Evolutionary conservation across 768 basidiomycete species (phyloP).

Genomic region (Punctularia strigosozonata): DNA sequence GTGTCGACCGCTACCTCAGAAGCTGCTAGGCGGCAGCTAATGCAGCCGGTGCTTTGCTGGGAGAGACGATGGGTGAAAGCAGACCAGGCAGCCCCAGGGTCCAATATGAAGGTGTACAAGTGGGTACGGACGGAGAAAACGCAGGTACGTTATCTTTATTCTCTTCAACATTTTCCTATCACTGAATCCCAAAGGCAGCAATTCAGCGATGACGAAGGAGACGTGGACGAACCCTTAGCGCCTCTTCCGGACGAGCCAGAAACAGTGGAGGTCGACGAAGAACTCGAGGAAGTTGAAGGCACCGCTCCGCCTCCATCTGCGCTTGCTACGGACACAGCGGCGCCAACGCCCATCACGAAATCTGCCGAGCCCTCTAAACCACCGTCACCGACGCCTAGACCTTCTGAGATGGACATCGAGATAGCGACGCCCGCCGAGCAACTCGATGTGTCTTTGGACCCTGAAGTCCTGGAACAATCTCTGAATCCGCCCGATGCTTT

Average conservation of each 20-base stretch:
- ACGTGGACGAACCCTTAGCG: conserved; percentile 67
- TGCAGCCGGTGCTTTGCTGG: conserved; percentile 85
- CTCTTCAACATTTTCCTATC: conserved; percentile 2
- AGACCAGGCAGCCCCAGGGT: conserved; percentile 39
- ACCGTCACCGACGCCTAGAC: conserved; percentile 59
- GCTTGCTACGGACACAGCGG: conserved; percentile 23
- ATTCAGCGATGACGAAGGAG: conserved; percentile 81
- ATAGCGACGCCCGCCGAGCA: conserved; percentile 27
- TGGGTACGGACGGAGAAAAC: conserved; percentile 75
- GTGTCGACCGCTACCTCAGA: conserved; percentile 69
- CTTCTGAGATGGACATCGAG: conserved; percentile 39
- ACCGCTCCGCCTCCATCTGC: conserved; percentile 18
- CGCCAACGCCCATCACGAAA: conserved; percentile 26
- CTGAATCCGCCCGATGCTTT: conserved; percentile 44
- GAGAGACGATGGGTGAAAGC: conserved; percentile 64
- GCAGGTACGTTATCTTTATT: conserved; percentile 36
- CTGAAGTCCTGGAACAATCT: conserved; percentile 38
- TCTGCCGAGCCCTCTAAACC: conserved; percentile 47
- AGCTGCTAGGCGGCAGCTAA: conserved; percentile 72
- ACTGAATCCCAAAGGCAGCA: conserved; percentile 33
- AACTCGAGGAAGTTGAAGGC: conserved; percentile 59
- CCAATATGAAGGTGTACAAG: conserved; percentile 55
- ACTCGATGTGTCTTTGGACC: conserved; percentile 24
- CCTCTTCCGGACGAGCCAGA: conserved; percentile 73
- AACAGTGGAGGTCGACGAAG: conserved; percentile 64